Percentiles rank a stretch among this genome's conserved stretches.
phyloP scores from a whole-genome alignment of 805 yeast species.

The Sugiyamaella boreocaroliniensis region DNA sequence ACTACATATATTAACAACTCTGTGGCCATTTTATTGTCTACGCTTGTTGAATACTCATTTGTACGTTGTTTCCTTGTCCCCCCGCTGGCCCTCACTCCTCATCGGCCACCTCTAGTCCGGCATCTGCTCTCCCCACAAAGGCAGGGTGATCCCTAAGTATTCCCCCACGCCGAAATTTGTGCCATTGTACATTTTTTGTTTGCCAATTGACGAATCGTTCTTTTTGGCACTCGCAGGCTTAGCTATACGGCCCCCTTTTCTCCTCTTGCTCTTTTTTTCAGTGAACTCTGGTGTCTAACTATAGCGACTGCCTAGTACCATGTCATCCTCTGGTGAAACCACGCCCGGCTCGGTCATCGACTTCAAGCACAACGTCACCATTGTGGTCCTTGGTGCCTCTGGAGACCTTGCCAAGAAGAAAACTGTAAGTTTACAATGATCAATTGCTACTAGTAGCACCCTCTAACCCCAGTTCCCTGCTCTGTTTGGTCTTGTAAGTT shows the following conservation, averaged over 20 bases:
- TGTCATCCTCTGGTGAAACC: neutral
- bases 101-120: neutral
- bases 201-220: neutral
- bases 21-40: too few relatives aligned
- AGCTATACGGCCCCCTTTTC: too few relatives aligned
- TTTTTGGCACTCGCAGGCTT: neutral
- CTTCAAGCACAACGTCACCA: constrained; percentile 59
- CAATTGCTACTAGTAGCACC: neutral
- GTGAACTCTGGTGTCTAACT: too few relatives aligned
- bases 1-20: too few relatives aligned
- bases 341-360: constrained; percentile 9
- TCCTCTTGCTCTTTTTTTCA: too few relatives aligned
- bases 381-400: constrained; percentile 89
- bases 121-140: neutral
- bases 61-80: too few relatives aligned
- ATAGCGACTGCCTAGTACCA: neutral
- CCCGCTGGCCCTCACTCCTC: neutral
- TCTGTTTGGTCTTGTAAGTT: constrained; percentile 34
- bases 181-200: neutral
- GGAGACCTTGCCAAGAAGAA: constrained; percentile 95
- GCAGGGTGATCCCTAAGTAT: neutral
- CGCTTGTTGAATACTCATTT: too few relatives aligned
- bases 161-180: neutral
- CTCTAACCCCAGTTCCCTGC: constrained; percentile 34
- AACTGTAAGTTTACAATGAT: constrained; percentile 45